Evolutionary conservation across 108 stramenopile species (phyloP), one percentile per base, ranked within the genome.

Genomic region (Asterionellopsis glacialis): DNA sequence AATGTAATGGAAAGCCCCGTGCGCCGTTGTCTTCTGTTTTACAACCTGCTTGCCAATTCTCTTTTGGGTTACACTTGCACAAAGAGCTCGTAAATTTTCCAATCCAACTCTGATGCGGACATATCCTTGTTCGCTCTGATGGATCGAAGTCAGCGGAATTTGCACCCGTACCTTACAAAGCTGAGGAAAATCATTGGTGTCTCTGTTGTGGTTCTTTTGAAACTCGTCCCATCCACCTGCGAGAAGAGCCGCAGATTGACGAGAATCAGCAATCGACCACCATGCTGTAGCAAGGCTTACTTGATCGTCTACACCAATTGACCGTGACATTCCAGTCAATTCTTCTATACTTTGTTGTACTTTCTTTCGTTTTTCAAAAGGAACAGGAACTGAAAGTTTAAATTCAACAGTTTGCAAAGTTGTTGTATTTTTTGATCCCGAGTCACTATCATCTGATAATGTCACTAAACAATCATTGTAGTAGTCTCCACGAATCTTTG

Each of bases 191-290:
- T 33, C 33, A 7, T 33, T 33, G 33, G 7, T 33, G 7, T 33
- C 33, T 33, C 18, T 1, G 13, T 39, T 14, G 41, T 53, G 11
- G 41, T 18, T 61, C 24, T 67, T 41, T 11, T 65, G 28, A 41
- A 57, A 43, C 62, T 83, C 80, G 25, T 89, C 88, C 65, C 61
- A 84, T 5, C 85, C 85, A 51, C 85, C 76, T 41, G 56, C 57
- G 1, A 83, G 53, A n/a, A 87, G 15, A 19, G 78, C 67, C 11
- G 65, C 68, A 14, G 74, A 58, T 27, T 40, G 11, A 21, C 50
- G 19, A 11, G 25, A 18, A 40, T 63, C 77, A 13, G 86, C 77
- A 15, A 83, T 45, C 58, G 12, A 18, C 77, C 77, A 79, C 82
- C 83, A 91, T 0, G 80, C 75, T 25, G 64, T 45, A 18, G 72